Percentiles rank a stretch among this genome's conserved stretches.
Conservation (phyloP, 371 early-diverging fungal genomes). For the Zopfochytrium polystomum region DNA sequence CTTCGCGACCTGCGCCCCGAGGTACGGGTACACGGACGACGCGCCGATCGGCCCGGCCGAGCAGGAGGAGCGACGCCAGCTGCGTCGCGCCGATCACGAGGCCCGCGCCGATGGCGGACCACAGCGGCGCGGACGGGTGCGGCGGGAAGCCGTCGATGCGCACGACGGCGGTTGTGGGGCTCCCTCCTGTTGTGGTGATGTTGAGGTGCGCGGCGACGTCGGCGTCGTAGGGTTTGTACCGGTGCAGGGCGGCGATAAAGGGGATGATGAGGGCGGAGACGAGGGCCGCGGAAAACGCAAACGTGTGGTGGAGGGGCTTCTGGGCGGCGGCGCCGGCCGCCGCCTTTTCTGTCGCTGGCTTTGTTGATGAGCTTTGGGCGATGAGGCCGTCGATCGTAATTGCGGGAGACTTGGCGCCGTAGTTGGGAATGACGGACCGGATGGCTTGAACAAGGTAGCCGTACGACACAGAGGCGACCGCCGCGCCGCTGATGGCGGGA, state of each 20-base stretch:
- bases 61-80: constrained; percentile 14
- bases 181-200: too few relatives aligned
- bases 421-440: not conserved
- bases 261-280: not conserved
- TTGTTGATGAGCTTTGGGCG: too few relatives aligned
- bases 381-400: too few relatives aligned
- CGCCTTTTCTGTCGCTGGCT: too few relatives aligned
- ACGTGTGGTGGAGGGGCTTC: too few relatives aligned
- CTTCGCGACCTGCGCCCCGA: constrained; percentile 13
- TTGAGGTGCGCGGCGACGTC: not conserved
- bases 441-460: constrained; percentile 17
- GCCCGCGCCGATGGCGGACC: constrained; percentile 27
- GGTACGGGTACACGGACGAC: constrained; percentile 20
- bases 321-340: too few relatives aligned
- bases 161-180: too few relatives aligned
- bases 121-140: constrained; percentile 2
- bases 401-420: not conserved
- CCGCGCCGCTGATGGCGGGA: constrained; percentile 12
- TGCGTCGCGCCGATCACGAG: constrained; percentile 24
- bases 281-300: too few relatives aligned
- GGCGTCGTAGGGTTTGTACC: not conserved
- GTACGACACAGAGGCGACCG: constrained; percentile 15
- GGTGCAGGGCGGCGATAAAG: not conserved
- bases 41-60: constrained; percentile 20
- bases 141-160: not conserved